Percentiles rank a stretch among this genome's conserved stretches.
Evolutionary conservation across 768 basidiomycete species (phyloP).

Genomic region (Tricholoma hemisulphureum): DNA sequence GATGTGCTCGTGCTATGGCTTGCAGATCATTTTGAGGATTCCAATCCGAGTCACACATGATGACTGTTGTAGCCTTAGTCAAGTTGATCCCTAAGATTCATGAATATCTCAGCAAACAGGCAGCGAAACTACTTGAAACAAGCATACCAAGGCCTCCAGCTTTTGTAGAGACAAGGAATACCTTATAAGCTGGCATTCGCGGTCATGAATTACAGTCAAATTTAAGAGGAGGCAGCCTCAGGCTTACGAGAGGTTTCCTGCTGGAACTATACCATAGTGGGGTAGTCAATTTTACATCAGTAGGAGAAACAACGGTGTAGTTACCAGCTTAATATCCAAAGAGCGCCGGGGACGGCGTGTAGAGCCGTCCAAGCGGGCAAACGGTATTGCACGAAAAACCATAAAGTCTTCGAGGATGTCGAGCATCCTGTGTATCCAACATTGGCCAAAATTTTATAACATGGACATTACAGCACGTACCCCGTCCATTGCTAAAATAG

Average conservation of each 20-base stretch:
- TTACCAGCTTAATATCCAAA: slow-evolving; percentile 55
- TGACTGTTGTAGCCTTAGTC: slow-evolving; percentile 76
- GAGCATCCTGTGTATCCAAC: slow-evolving; percentile 49
- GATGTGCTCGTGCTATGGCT: slow-evolving; percentile 82
- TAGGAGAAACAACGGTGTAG: background rate
- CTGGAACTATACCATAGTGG: slow-evolving; percentile 45
- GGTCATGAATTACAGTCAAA: slow-evolving; percentile 1
- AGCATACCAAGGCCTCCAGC: slow-evolving; percentile 65
- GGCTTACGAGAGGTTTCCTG: slow-evolving; percentile 53
- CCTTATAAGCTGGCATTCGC: slow-evolving; percentile 48
- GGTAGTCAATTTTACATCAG: background rate
- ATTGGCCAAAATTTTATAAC: background rate
- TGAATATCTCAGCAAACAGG: slow-evolving; percentile 15
- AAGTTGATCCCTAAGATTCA: slow-evolving; percentile 69
- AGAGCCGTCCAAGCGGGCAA: slow-evolving; percentile 59
- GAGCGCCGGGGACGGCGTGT: slow-evolving; percentile 53
- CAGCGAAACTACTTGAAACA: background rate
- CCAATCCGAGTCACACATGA: slow-evolving; percentile 76
- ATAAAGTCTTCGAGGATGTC: slow-evolving; percentile 70
- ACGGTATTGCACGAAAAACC: slow-evolving; percentile 54
- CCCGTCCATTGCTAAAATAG: slow-evolving; percentile 56
- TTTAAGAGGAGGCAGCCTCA: slow-evolving; percentile 15
- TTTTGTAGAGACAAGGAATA: slow-evolving; percentile 68
- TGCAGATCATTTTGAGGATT: slow-evolving; percentile 80
- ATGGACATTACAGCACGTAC: slow-evolving; percentile 24